phyloP scores from a whole-genome alignment of 106 monocot genomes.

The Allium fistulosum region DNA sequence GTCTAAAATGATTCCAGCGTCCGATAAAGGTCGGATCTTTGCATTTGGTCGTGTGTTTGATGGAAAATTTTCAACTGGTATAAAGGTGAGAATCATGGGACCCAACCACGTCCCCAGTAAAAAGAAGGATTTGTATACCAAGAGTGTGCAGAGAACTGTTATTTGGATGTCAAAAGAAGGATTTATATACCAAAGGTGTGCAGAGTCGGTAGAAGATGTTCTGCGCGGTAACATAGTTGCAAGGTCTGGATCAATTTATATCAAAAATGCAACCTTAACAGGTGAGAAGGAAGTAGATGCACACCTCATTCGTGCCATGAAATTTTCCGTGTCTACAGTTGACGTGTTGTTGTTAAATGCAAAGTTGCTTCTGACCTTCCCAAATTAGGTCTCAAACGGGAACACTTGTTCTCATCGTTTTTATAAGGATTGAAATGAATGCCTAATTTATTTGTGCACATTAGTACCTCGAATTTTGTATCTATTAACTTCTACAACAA shows the following conservation, averaged over 20 bases:
- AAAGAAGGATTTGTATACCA: conserved; percentile 9
- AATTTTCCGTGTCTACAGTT: conserved; percentile 22
- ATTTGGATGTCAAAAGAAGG: too few relatives aligned
- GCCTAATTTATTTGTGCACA: too few relatives aligned
- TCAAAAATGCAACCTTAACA: conserved; percentile 25
- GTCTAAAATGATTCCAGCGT: conserved; percentile 29
- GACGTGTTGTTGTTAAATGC: conserved; percentile 25
- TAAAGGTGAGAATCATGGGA: conserved; percentile 7
- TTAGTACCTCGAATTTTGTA: too few relatives aligned
- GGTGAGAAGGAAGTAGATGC: conserved; percentile 28
- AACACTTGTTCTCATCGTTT: too few relatives aligned
- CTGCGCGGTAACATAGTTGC: conserved; percentile 20
- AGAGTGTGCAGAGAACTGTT: conserved; percentile 16
- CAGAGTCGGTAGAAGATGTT: conserved; percentile 22
- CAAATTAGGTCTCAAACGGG: not conserved
- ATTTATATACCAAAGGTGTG: conserved; percentile 11
- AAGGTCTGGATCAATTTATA: conserved; percentile 16
- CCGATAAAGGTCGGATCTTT: conserved; percentile 23
- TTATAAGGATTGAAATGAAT: too few relatives aligned
- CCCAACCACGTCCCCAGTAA: conserved; percentile 18
- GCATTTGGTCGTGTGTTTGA: conserved; percentile 22
- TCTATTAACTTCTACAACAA: too few relatives aligned
- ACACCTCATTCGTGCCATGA: conserved; percentile 24
- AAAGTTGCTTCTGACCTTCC: conserved; percentile 27
- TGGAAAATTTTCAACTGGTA: conserved; percentile 14